Percentiles rank a stretch among this genome's conserved stretches.
Evolutionary conservation across 2,329 filamentous ascomycete genomes (phyloP).

Genomic region (Aspergillus sp.): DNA sequence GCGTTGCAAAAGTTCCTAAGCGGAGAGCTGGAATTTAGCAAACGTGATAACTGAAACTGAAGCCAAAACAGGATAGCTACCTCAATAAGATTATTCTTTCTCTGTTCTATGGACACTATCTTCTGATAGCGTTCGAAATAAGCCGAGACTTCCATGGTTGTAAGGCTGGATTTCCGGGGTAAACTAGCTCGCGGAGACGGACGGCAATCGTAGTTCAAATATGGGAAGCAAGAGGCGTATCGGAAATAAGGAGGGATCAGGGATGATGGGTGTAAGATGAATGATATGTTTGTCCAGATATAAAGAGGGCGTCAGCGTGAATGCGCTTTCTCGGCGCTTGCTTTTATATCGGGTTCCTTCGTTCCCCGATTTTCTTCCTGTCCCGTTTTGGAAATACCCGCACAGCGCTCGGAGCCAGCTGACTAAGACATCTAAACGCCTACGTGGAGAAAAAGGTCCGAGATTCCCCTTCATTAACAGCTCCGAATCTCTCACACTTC

Average conservation of each 20-base stretch:
- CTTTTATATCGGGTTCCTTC: not conserved
- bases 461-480: constrained; percentile 3
- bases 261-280: not conserved
- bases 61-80: constrained; percentile 21
- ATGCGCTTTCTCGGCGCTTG: too few species aligned
- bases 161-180: constrained; percentile 6
- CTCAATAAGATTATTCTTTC: constrained; percentile 44
- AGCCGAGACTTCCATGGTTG: constrained; percentile 26
- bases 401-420: constrained; percentile 2
- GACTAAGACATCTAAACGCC: constrained; percentile 16
- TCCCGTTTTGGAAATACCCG: not conserved
- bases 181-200: constrained; percentile 1
- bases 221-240: not conserved
- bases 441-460: constrained; percentile 19
- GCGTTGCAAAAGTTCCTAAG: constrained; percentile 41
- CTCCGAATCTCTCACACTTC: constrained; percentile 4
- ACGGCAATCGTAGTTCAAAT: constrained; percentile 4
- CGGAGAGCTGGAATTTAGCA: not conserved
- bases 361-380: not conserved
- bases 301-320: too few species aligned
- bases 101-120: constrained; percentile 38
- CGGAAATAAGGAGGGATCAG: not conserved
- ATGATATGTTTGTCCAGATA: too few species aligned
- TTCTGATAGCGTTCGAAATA: constrained; percentile 40
- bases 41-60: not conserved